Percentiles rank a stretch among this genome's conserved stretches.
Conservation (phyloP, 805 yeast genomes). For the Maudiozyma barnettii region DNA sequence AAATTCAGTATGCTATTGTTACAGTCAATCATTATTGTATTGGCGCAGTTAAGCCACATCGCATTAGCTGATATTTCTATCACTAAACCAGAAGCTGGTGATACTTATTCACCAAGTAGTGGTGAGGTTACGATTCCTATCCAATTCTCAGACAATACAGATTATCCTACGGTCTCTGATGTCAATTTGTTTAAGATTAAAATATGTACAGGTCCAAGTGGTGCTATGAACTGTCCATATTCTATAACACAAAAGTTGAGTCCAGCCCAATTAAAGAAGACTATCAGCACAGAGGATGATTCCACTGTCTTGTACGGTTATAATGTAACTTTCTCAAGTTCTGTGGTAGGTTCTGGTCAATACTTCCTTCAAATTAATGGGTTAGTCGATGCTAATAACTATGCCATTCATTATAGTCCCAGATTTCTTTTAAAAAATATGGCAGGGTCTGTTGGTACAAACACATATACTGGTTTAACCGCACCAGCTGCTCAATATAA, state of each 20-base stretch:
- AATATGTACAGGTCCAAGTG: conserved; percentile 62
- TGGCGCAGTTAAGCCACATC: neutral
- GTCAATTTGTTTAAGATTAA: conserved; percentile 40
- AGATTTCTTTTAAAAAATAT: conserved; percentile 61
- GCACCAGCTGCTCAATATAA: conserved; percentile 37
- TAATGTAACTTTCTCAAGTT: conserved; percentile 35
- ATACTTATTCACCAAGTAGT: conserved; percentile 16
- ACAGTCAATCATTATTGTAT: neutral
- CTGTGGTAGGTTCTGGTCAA: conserved; percentile 50
- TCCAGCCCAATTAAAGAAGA: conserved; percentile 20
- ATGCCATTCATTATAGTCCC: conserved; percentile 57
- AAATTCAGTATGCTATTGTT: neutral
- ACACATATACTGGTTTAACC: conserved; percentile 39
- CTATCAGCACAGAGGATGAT: conserved; percentile 7
- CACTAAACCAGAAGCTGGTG: conserved; percentile 17
- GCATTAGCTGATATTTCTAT: conserved; percentile 22
- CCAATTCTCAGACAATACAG: conserved; percentile 51
- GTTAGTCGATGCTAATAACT: conserved; percentile 25
- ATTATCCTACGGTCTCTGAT: conserved; percentile 36
- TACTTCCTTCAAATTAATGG: conserved; percentile 68
- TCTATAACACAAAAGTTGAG: conserved; percentile 26
- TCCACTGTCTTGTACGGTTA: conserved; percentile 24
- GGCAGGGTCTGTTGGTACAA: conserved; percentile 48
- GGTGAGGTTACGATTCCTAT: conserved; percentile 25
- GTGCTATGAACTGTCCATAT: conserved; percentile 34